Evolutionary conservation across 345 rosid genomes (phyloP).

Genomic region (Eutrema heterophyllum): DNA sequence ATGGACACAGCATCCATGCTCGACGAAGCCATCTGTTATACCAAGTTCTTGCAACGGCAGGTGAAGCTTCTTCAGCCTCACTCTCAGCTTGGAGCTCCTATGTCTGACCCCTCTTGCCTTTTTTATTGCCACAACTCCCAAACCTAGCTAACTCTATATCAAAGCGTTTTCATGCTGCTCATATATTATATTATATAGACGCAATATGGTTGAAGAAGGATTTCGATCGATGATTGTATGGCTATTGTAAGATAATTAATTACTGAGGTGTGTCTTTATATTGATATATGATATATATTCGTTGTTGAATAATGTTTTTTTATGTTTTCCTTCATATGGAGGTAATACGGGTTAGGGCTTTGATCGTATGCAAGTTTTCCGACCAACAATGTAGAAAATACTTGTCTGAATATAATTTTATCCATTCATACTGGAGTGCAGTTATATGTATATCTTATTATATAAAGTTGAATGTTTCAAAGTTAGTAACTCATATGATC

Average conservation of each 20-base stretch:
- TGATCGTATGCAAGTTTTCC: neutral
- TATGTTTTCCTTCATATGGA: neutral
- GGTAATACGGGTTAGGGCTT: neutral
- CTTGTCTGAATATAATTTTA: neutral
- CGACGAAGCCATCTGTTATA: slow-evolving; percentile 85
- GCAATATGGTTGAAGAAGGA: neutral
- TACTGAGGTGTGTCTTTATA: neutral
- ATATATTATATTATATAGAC: neutral
- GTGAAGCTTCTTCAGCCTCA: slow-evolving; percentile 62
- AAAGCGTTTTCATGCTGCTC: neutral
- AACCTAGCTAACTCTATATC: neutral
- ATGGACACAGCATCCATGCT: slow-evolving; percentile 99
- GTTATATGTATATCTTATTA: too few species aligned
- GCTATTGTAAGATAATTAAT: neutral
- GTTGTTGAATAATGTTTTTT: neutral
- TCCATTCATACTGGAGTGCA: neutral
- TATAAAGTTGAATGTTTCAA: too few species aligned
- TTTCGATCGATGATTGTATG: neutral
- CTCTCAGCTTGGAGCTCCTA: slow-evolving; percentile 27
- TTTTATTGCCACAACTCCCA: slow-evolving; percentile 7
- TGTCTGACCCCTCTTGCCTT: slow-evolving; percentile 24
- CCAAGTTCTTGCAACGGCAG: slow-evolving; percentile 87
- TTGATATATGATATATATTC: neutral
- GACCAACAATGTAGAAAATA: neutral
- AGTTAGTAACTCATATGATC: too few species aligned